Evolutionary conservation across 345 rosid genomes (phyloP), one percentile per base, ranked within the genome.

Genomic region (Physaria fendleri): DNA sequence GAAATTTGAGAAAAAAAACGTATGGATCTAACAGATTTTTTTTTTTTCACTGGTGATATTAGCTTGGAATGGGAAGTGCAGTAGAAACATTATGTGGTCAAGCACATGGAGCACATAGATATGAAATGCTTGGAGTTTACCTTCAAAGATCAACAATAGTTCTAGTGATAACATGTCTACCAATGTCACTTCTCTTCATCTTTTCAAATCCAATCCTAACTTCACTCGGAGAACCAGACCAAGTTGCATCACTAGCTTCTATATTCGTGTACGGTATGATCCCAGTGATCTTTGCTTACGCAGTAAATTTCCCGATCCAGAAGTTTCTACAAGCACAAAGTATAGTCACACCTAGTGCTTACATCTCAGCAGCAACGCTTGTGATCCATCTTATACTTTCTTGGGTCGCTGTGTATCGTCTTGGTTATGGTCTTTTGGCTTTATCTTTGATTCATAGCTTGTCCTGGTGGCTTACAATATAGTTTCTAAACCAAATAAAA

Each of bases 21-120:
- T n/a, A 3, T 7, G 1, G 13, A 8, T 35, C 37, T 33, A 25
- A 61, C 11, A 1, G 8, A 17, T 43, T 15, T 57, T 15, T 15
- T 57, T n/a, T 15, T 2, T 13, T 45, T 14, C 2, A 11, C 21
- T 7, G 46, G 23, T 29, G 35, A 12, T 3, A 5, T n/a, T 59
- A 80, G 85, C 77, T 83, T 16, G 89, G 89, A 23, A 83, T 83
- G 93, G 96, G 96, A 69, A 88, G 96, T 48, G 93, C 96, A 0
- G 90, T 82, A 47, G 93, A 85, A 65, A 87, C 95, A 1, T 64
- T 85, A 27, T 85, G 96, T 30, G 93, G 96, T 10, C 96, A 88
- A 83, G 93, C 90, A 2, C 83, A 75, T 20, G 93, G 96, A 12
- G 93, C 90, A 3, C 80, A 75, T 28, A 75, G 79, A 43, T 79